phyloP scores from a whole-genome alignment of 257 asterid species.

The Paraleonurus japonicus region DNA sequence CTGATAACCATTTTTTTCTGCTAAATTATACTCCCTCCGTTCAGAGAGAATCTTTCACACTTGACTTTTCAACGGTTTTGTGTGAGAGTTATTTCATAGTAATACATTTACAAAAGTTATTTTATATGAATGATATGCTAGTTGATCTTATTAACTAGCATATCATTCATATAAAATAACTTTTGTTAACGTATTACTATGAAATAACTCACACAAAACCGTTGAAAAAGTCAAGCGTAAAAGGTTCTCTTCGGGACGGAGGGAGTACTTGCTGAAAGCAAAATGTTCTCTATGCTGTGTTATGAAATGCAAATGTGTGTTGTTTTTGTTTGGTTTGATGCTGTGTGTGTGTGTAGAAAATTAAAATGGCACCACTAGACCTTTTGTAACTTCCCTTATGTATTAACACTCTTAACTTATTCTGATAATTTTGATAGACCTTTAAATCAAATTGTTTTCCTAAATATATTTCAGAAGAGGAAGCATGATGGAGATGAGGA shows the following conservation, averaged over 20 bases:
- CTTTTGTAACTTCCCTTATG: slow-evolving; percentile 9
- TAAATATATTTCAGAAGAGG: slow-evolving; percentile 48
- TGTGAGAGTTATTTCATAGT: no score
- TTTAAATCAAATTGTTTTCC: neutral
- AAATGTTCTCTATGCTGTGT: neutral
- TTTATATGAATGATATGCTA: no score
- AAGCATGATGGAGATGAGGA: slow-evolving; percentile 64
- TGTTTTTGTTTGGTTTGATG: neutral
- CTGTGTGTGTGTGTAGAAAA: neutral
- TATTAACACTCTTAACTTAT: neutral
- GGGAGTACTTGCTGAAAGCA: slow-evolving; percentile 24
- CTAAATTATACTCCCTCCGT: no score
- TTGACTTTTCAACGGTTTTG: no score
- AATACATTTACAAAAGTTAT: no score
- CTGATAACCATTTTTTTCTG: slow-evolving; percentile 22
- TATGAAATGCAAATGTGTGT: neutral
- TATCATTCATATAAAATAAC: no score
- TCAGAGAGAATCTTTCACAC: no score
- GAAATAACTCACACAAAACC: no score
- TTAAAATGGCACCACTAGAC: neutral
- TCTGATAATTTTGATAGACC: slow-evolving; percentile 14
- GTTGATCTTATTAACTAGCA: no score
- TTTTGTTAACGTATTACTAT: no score
- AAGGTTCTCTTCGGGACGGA: no score
- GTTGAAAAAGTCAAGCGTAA: no score